phyloP scores from a whole-genome alignment of 495 filamentous ascomycete genomes.

The Daldinia concentrica region DNA sequence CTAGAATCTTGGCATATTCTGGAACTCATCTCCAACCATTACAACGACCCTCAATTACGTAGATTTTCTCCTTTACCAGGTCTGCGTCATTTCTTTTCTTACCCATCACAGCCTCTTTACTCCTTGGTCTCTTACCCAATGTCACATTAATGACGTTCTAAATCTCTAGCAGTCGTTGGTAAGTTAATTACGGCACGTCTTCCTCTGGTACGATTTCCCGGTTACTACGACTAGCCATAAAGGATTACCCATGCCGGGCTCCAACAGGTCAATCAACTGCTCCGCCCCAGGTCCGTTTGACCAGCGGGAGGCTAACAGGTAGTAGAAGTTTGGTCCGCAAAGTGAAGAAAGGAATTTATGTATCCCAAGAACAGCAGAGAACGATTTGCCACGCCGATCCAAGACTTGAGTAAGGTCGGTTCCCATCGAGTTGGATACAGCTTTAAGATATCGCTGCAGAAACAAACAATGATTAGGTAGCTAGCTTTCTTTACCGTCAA shows the following conservation, averaged over 20 bases:
- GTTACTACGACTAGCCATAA: constrained; percentile 34
- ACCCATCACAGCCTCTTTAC: constrained; percentile 29
- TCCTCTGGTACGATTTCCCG: constrained; percentile 27
- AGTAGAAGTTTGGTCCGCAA: constrained; percentile 20
- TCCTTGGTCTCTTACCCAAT: constrained; percentile 14
- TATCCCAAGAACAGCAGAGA: constrained; percentile 11
- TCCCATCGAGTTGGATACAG: constrained; percentile 17
- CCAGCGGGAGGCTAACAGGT: constrained; percentile 30
- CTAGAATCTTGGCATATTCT: constrained; percentile 44
- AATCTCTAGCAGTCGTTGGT: constrained; percentile 14
- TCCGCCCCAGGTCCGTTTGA: constrained; percentile 36
- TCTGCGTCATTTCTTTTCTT: constrained; percentile 43
- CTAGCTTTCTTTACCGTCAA: constrained; percentile 12
- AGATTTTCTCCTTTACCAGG: constrained; percentile 41
- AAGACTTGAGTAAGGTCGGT: constrained; percentile 11
- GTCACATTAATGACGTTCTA: constrained; percentile 42
- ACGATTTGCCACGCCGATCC: constrained; percentile 26
- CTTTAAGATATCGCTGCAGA: constrained; percentile 5
- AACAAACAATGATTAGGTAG: constrained; percentile 7
- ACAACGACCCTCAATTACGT: constrained; percentile 34
- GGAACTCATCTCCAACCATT: constrained; percentile 39
- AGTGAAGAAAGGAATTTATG: constrained; percentile 18
- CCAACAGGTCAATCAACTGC: constrained; percentile 30
- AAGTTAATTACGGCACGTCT: constrained; percentile 29
- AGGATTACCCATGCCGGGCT: constrained; percentile 18